Evolutionary conservation across 208 protist genomes (phyloP), one percentile per base, ranked within the genome.

Genomic region (Leishmania martiniquensis): DNA sequence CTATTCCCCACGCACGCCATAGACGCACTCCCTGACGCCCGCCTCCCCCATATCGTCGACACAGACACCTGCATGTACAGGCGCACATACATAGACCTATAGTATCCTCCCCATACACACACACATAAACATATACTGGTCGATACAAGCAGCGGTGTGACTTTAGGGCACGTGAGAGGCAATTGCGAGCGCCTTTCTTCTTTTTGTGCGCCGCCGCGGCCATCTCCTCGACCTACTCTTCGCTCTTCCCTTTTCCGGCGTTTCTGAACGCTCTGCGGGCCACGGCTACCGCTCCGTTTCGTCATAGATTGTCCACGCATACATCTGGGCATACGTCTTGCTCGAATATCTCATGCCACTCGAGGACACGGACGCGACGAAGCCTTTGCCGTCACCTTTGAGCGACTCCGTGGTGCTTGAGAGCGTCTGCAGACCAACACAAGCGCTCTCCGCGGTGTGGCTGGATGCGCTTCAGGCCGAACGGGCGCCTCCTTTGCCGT

Each of bases 381-480:
- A 75, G 37, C n/a, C 57, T 12, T 51, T 62, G 51, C 69, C 76
- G 69, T 77, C 52, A 29, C 78, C 73, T 7, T 54, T 71, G 44
- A 83, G 70, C 57, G 82, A 86, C 78, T 86, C 82, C 9, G 73
- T 86, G 9, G 82, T 83, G 34, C 67, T 86, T 7, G 65, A 42
- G 0, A 59, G 63, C 13, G 32, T 86, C 51, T 68, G 60, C 51
- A 55, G 52, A 0, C 44, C 74, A 9, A 75, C 71, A 10, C 66
- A 45, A 52, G 25, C 25, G 7, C 29, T 55, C 32, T 44, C 79
- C 6, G 66, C 68, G 12, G 72, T 73, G 1, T 83, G 79, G 79
- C 37, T 83, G 9, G 74, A 78, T 65, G 73, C 79, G 0, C 49
- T 83, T 7, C 76, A 57, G 29, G 66, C 59, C 45, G 54, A 32